A percentile compares a stretch with the other conserved stretches of the same genome.
These are phyloP conservation scores for Fusarium burgessii DNA, from an alignment of 2,329 filamentous ascomycete species.

Conservation along the genomic window DNA sequence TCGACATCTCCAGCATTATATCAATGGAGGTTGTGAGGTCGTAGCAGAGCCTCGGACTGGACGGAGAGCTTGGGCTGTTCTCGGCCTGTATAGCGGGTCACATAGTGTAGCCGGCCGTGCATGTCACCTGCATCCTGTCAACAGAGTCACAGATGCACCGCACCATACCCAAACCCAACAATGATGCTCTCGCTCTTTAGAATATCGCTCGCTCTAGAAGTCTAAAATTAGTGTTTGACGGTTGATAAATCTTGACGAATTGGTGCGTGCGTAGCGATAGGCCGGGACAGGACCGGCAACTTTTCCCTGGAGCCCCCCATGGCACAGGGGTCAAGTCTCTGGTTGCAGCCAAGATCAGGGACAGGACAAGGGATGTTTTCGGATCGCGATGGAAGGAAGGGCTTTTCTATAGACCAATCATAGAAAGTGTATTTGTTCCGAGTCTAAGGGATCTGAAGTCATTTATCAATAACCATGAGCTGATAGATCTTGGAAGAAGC, in stretches of 20 bases:
- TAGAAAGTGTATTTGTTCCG: constrained; percentile 31
- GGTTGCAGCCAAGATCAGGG: constrained; percentile 35
- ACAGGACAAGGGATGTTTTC: constrained; percentile 35
- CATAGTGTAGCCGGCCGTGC: constrained; percentile 1
- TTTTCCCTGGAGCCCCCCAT: constrained; percentile 39
- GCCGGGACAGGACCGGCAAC: constrained; percentile 31
- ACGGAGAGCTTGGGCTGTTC: neutral
- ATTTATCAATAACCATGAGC: constrained; percentile 24
- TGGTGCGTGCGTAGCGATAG: constrained; percentile 42
- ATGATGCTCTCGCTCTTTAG: constrained; percentile 38
- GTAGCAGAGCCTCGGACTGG: constrained; percentile 7
- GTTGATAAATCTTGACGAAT: constrained; percentile 29
- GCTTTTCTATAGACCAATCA: constrained; percentile 39
- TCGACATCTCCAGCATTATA: constrained; percentile 17
- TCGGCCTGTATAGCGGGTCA: neutral
- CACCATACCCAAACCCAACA: constrained; percentile 17
- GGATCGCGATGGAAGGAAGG: constrained; percentile 24
- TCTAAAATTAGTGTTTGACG: constrained; percentile 17
- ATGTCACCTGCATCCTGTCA: neutral
- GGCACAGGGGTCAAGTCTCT: constrained; percentile 23
- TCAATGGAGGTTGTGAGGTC: constrained; percentile 27
- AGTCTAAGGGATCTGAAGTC: constrained; percentile 20
- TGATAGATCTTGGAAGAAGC: constrained; percentile 23
- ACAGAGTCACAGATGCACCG: constrained; percentile 15
- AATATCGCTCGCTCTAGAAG: constrained; percentile 10